These are phyloP conservation scores for Adansonia rubrostipa DNA, from an alignment of 441 rosid species.

Conservation along the genomic window DNA sequence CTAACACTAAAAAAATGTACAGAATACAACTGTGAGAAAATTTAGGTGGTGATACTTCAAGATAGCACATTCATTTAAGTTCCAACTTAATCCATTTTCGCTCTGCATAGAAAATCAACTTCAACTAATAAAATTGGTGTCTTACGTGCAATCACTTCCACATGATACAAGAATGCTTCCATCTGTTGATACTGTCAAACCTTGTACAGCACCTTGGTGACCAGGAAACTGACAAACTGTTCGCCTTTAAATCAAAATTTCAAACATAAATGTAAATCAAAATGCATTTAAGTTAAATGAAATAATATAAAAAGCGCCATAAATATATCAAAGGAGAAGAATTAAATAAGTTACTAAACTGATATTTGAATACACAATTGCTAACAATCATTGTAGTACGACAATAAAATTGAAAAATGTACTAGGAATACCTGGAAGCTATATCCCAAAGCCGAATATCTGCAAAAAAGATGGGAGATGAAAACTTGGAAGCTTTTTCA, in stretches of 20 bases:
- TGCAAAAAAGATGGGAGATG: slow-evolving; percentile 39
- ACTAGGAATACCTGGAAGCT: slow-evolving; percentile 64
- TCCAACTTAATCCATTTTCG: not conserved
- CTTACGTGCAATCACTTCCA: slow-evolving; percentile 94
- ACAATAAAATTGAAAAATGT: not conserved
- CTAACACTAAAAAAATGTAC: slow-evolving; percentile 63
- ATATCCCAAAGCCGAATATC: slow-evolving; percentile 98
- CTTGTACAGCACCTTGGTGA: slow-evolving; percentile 90
- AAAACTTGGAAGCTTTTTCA: slow-evolving; percentile 13
- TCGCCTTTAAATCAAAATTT: slow-evolving; percentile 54
- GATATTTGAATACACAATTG: not conserved
- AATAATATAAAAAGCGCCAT: not conserved
- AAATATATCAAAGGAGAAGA: not conserved
- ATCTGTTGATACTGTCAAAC: slow-evolving; percentile 86
- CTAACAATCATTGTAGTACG: not conserved
- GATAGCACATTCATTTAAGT: not conserved
- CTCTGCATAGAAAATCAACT: slow-evolving; percentile 13
- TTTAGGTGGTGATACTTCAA: not conserved
- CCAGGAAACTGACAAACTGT: slow-evolving; percentile 93
- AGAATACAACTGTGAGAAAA: slow-evolving; percentile 1
- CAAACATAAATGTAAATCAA: slow-evolving; percentile 26
- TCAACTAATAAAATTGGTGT: slow-evolving; percentile 27
- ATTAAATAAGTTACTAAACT: not conserved
- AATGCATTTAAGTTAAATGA: not conserved
- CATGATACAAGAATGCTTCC: slow-evolving; percentile 80